Evolutionary conservation across 495 filamentous ascomycete species (phyloP).

Genomic region (Lophium mytilinum): DNA sequence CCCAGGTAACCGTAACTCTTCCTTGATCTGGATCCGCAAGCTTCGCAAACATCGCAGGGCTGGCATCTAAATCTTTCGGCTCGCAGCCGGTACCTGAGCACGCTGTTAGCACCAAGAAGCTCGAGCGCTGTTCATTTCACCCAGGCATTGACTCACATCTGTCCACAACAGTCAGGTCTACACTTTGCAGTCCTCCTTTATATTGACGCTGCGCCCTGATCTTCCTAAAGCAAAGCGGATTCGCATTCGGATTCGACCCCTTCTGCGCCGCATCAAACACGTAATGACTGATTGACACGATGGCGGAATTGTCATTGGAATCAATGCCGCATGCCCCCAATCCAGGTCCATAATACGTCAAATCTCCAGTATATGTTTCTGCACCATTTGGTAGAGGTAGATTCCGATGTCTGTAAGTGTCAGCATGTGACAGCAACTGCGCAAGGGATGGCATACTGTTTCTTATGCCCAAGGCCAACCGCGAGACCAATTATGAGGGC

Average conservation of each 20-base stretch:
- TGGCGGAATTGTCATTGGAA: constrained; percentile 42
- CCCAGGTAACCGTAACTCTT: constrained; percentile 56
- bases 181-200: constrained; percentile 38
- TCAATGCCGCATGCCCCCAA: constrained; percentile 64
- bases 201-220: constrained; percentile 45
- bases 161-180: constrained; percentile 68
- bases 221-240: constrained; percentile 60
- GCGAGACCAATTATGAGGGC: constrained; percentile 49
- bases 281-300: constrained; percentile 59
- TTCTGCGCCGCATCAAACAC: constrained; percentile 55
- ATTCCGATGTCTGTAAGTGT: constrained; percentile 27
- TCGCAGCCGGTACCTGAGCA: constrained; percentile 45
- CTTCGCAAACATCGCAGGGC: constrained; percentile 48
- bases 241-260: constrained; percentile 56
- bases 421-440: constrained; percentile 27
- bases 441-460: constrained; percentile 13
- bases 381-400: constrained; percentile 50
- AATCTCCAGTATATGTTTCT: constrained; percentile 50
- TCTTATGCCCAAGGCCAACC: constrained; percentile 40
- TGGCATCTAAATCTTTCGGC: constrained; percentile 60
- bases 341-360: constrained; percentile 62
- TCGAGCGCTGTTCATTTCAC: not conserved
- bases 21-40: constrained; percentile 50
- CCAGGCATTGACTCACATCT: constrained; percentile 44
- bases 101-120: not conserved